Conservation (phyloP, 2,329 filamentous ascomycete species). For the Cercospora brassicicola region DNA sequence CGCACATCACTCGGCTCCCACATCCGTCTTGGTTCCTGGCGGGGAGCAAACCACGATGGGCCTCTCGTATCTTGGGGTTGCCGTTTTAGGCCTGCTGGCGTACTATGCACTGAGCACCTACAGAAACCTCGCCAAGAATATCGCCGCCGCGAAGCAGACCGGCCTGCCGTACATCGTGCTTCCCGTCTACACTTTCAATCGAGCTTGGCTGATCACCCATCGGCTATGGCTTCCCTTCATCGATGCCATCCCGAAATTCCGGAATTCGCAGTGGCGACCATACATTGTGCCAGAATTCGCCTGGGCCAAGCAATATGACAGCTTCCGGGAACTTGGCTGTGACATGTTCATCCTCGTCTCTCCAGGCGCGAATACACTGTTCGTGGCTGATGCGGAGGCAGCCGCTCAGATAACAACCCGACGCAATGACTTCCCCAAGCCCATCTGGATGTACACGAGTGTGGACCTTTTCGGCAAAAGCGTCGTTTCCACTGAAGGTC, state of each 20-base stretch:
- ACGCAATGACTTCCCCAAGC: constrained; percentile 71
- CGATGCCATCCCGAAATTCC: constrained; percentile 55
- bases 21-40: constrained; percentile 10
- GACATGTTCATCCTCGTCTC: constrained; percentile 67
- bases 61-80: constrained; percentile 30
- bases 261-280: constrained; percentile 61
- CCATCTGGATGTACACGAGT: constrained; percentile 58
- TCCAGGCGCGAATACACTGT: constrained; percentile 55
- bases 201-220: constrained; percentile 58
- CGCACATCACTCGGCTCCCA: constrained; percentile 4
- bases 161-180: constrained; percentile 47
- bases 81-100: constrained; percentile 36
- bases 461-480: constrained; percentile 70
- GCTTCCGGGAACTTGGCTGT: constrained; percentile 58
- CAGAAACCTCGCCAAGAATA: constrained; percentile 43
- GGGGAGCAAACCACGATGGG: constrained; percentile 27
- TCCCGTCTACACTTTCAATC: constrained; percentile 51
- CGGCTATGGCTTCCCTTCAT: constrained; percentile 59
- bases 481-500: constrained; percentile 68
- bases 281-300: constrained; percentile 61
- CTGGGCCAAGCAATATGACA: constrained; percentile 57
- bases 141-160: constrained; percentile 48
- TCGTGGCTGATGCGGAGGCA: constrained; percentile 63
- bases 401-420: constrained; percentile 65
- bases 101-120: constrained; percentile 41